Evolutionary conservation across 345 rosid genomes (phyloP).

Genomic region (Dipteronia dyeriana): DNA sequence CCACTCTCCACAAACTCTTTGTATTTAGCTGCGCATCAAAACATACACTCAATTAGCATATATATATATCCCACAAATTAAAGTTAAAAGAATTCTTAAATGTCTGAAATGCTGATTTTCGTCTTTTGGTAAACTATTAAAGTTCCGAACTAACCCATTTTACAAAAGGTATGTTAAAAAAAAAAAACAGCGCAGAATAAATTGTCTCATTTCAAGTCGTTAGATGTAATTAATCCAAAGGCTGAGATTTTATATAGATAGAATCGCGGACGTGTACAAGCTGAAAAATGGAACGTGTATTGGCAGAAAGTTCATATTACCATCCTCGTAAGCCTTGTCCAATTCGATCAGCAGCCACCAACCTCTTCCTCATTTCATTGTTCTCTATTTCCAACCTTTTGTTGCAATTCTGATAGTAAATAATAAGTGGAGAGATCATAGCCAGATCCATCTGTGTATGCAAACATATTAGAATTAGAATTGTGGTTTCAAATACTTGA

Average conservation of each 20-base stretch:
- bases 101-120: background rate
- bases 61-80: background rate
- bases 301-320: background rate
- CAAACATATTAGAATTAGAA: no score
- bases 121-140: no score
- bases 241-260: no score
- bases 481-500: no score
- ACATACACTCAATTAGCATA: background rate
- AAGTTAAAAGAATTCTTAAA: no score
- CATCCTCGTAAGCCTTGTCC: slow-evolving; percentile 10
- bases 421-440: no score
- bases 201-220: background rate
- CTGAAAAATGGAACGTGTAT: no score
- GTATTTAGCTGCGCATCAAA: slow-evolving; percentile 21
- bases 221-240: background rate
- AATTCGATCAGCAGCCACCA: slow-evolving; percentile 5
- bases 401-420: no score
- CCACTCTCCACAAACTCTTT: background rate
- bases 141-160: background rate
- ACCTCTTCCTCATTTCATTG: background rate
- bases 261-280: background rate
- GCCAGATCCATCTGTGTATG: no score
- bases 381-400: background rate
- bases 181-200: no score
- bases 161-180: no score